phyloP scores from a whole-genome alignment of 75 land plant genomes.

The Sequoiadendron giganteum region DNA sequence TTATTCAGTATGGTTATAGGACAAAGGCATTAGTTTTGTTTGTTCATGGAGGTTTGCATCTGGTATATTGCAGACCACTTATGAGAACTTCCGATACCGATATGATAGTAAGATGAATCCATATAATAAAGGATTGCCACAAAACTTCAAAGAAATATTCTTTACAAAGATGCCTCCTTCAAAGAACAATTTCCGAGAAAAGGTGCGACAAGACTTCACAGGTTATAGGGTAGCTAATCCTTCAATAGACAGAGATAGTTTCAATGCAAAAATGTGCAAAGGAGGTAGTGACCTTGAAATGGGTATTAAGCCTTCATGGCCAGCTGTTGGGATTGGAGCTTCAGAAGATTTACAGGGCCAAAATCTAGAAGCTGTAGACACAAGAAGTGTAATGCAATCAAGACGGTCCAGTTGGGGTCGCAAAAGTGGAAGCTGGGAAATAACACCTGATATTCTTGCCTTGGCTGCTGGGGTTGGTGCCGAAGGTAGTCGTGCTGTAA shows the following conservation, averaged over 20 bases:
- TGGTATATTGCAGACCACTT: slow-evolving; percentile 59
- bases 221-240: slow-evolving; percentile 11
- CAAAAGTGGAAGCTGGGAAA: slow-evolving; percentile 49
- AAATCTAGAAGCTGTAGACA: slow-evolving; percentile 12
- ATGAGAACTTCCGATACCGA: slow-evolving; percentile 77
- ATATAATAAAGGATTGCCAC: slow-evolving; percentile 38
- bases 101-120: slow-evolving; percentile 65
- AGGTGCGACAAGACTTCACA: slow-evolving; percentile 34
- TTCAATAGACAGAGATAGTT: neutral
- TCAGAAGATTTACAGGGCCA: slow-evolving; percentile 38
- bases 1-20: neutral
- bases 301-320: slow-evolving; percentile 30
- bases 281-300: slow-evolving; percentile 41
- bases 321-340: slow-evolving; percentile 20
- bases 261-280: slow-evolving; percentile 35
- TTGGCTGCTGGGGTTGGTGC: slow-evolving; percentile 45
- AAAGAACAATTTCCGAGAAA: slow-evolving; percentile 53
- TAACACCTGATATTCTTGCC: slow-evolving; percentile 39
- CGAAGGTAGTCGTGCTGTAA: slow-evolving; percentile 11
- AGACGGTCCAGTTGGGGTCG: slow-evolving; percentile 29
- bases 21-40: neutral
- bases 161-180: slow-evolving; percentile 52
- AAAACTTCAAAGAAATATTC: slow-evolving; percentile 49
- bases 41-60: neutral
- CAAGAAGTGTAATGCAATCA: slow-evolving; percentile 35